Base-by-base conservation (phyloP, 164 flowering plant genomes). In the Tetracentron sinense region DNA sequence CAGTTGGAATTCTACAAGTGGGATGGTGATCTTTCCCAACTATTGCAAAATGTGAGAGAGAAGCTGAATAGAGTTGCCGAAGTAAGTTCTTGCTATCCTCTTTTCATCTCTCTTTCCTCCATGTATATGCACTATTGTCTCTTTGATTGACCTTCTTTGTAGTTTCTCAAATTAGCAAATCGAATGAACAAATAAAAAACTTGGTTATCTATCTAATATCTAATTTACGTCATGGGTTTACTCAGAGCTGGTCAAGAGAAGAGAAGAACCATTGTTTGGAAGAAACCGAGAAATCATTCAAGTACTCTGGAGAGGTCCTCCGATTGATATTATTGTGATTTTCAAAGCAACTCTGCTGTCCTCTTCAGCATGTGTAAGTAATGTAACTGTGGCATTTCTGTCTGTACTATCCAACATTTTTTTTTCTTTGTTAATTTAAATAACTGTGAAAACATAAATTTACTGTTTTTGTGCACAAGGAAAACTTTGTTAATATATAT, bases 261-360 rank as follows among this genome's bases (percentile, higher is more conserved):
- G 96, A 94, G 78, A 94, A 94, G 82, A 73, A 91, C 64, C 96
- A 79, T 70, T 94, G 99, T 67, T 76, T 94, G 74, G 96, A 88
- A 70, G 97, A 94, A 77, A 89, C 99, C 0, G 96, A 89, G 69
- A 86, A 85, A 50, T 91, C 97, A 3, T 94, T 94, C 78, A 79
- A 88, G 75, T 65, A 81, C 72, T 91, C 99, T 0, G 97, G 96
- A 35, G 80, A 83, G 21, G 83, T 94, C 25, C 90, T 90, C 19
- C 96, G 92, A 56, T 74, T 88, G 52, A 87, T 90, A 73, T 47
- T 93, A 53, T 76, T 88, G 22, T 93, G 79, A 87, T 72, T 31
- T 27, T 20, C 35, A 30, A 30, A 2, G 47, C 33, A 7, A 7
- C 35, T 23, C 38, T 19, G 47, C 35, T 44, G 7, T 22, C 21